Evolutionary conservation across 805 yeast species (phyloP).

Genomic region (Monosporozyma servazzii): DNA sequence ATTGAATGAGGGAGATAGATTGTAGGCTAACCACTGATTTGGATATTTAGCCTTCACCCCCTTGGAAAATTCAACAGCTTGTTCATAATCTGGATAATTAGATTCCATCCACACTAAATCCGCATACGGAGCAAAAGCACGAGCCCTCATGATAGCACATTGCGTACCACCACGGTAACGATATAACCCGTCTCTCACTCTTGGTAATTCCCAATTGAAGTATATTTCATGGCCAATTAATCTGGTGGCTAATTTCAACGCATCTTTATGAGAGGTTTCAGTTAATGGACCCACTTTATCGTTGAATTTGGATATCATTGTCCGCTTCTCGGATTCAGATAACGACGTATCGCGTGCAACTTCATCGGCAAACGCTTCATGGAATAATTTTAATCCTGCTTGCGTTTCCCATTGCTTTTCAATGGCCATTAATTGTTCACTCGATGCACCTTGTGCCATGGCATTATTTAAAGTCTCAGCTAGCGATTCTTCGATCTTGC

Average conservation of each 20-base stretch:
- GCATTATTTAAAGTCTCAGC: constrained; percentile 75
- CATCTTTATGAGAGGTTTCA: constrained; percentile 68
- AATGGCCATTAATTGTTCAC: constrained; percentile 57
- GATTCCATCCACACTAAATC: constrained; percentile 99
- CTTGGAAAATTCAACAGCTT: constrained; percentile 89
- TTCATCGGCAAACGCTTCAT: constrained; percentile 82
- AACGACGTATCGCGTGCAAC: constrained; percentile 45
- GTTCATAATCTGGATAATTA: constrained; percentile 84
- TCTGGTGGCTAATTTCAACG: constrained; percentile 63
- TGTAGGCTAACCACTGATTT: constrained; percentile 92
- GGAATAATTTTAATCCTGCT: constrained; percentile 82
- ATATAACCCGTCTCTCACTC: constrained; percentile 96
- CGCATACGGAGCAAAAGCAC: constrained; percentile 90
- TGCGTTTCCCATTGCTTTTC: constrained; percentile 75
- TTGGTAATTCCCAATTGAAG: constrained; percentile 92
- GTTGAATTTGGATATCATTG: constrained; percentile 57
- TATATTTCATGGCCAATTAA: constrained; percentile 72
- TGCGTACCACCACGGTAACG: constrained; percentile 93
- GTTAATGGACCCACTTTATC: constrained; percentile 66
- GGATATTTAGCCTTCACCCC: constrained; percentile 80
- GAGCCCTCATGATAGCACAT: constrained; percentile 94
- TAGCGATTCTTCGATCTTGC: constrained; percentile 50
- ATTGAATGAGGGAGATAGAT: constrained; percentile 94
- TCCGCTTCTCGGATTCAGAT: constrained; percentile 42
- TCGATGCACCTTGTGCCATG: constrained; percentile 63